A percentile compares a stretch with the other conserved stretches of the same genome.
Conservation (phyloP, 2,329 filamentous ascomycete species). For the Colletotrichum sp. region DNA sequence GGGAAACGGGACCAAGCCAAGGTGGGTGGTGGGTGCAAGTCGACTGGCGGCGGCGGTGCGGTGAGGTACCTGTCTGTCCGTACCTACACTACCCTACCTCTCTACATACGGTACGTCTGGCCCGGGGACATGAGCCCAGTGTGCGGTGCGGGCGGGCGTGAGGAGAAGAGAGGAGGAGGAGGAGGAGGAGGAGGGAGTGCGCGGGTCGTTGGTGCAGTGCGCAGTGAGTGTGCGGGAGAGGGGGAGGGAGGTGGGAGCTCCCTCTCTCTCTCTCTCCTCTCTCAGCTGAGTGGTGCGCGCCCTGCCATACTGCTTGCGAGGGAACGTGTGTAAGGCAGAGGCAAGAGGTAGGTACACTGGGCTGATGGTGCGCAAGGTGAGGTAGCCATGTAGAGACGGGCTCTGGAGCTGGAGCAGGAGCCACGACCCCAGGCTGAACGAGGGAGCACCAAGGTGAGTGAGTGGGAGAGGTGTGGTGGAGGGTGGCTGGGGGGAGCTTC, state of each 20-base stretch:
- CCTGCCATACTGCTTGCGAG: slow-evolving; percentile 13
- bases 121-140: background rate
- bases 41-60: slow-evolving; percentile 5
- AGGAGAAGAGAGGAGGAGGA: background rate
- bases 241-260: slow-evolving; percentile 12
- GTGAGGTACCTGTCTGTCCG: background rate
- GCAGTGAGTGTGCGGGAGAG: background rate
- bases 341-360: background rate
- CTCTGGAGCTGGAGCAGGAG: slow-evolving; percentile 11
- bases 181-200: slow-evolving; percentile 1
- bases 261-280: background rate
- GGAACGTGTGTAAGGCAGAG: slow-evolving; percentile 9
- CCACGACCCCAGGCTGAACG: background rate
- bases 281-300: slow-evolving; percentile 9
- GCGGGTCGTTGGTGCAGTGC: slow-evolving; percentile 2
- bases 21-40: slow-evolving; percentile 17
- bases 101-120: background rate
- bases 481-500: slow-evolving; percentile 20
- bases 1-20: slow-evolving; percentile 14
- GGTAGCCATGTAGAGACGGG: background rate
- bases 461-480: background rate
- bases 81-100: background rate
- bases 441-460: slow-evolving; percentile 8
- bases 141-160: slow-evolving; percentile 9
- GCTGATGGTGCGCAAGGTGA: background rate